A percentile compares a stretch with the other conserved stretches of the same genome.
These are phyloP conservation scores for Xeromyces bisporus DNA, from an alignment of 495 filamentous ascomycete species.

Conservation along the genomic window DNA sequence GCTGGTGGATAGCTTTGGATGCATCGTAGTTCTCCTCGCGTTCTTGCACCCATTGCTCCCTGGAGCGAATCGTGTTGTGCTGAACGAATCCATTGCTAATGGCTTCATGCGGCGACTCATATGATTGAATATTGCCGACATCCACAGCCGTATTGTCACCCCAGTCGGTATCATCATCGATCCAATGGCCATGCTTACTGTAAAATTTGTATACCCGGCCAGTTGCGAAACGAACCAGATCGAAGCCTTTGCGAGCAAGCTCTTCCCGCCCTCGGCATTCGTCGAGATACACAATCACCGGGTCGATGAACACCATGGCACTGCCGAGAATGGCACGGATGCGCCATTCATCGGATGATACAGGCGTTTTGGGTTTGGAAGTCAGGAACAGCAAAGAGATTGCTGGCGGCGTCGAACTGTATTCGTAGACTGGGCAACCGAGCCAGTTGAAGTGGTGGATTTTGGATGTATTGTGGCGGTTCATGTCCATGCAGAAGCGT, in stretches of 20 bases:
- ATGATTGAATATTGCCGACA: background rate
- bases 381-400: constrained; percentile 17
- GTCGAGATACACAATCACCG: constrained; percentile 8
- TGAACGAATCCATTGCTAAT: constrained; percentile 11
- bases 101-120: background rate
- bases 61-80: constrained; percentile 1
- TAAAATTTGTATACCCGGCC: constrained; percentile 13
- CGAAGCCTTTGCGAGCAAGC: constrained; percentile 1
- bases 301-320: constrained; percentile 12
- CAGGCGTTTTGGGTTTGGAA: constrained; percentile 6
- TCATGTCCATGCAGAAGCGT: background rate
- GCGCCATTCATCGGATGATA: constrained; percentile 2
- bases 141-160: constrained; percentile 2
- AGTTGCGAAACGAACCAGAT: constrained; percentile 6
- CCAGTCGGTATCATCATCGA: background rate
- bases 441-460: constrained; percentile 24
- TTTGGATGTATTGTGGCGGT: background rate
- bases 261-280: background rate
- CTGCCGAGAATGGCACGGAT: constrained; percentile 4
- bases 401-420: constrained; percentile 13
- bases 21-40: background rate
- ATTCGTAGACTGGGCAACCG: constrained; percentile 4
- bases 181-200: constrained; percentile 13
- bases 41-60: background rate
- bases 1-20: background rate